These are phyloP conservation scores for Aspergillus intermedius DNA, from an alignment of 2,329 filamentous ascomycete genomes.

Conservation along the genomic window DNA sequence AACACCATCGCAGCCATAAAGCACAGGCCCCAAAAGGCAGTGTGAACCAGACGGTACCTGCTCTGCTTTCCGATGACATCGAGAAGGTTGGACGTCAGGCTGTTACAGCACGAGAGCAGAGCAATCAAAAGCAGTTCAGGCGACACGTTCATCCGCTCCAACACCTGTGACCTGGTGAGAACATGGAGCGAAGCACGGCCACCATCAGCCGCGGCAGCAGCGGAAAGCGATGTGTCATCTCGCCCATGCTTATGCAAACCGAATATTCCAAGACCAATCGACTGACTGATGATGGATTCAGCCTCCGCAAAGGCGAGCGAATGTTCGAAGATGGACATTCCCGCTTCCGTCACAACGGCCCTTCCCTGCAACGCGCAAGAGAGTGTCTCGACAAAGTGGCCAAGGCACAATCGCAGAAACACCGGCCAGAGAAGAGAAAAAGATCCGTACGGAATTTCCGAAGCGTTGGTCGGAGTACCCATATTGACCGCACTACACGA, in stretches of 20 bases:
- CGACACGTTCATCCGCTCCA: constrained; percentile 77
- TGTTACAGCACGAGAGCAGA: constrained; percentile 82
- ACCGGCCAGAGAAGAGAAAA: constrained; percentile 57
- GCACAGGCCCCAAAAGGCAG: constrained; percentile 79
- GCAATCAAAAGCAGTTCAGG: constrained; percentile 83
- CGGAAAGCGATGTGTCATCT: constrained; percentile 39
- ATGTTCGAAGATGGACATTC: constrained; percentile 95
- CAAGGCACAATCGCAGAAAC: constrained; percentile 52
- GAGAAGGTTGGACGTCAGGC: constrained; percentile 74
- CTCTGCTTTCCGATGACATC: constrained; percentile 75
- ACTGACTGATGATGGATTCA: constrained; percentile 76
- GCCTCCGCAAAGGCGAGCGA: constrained; percentile 94
- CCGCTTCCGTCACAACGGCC: constrained; percentile 73
- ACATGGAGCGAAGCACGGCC: constrained; percentile 30
- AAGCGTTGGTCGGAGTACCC: constrained; percentile 49
- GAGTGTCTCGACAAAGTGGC: constrained; percentile 83
- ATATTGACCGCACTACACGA: constrained; percentile 73
- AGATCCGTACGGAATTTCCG: constrained; percentile 64
- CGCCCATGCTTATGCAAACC: constrained; percentile 42
- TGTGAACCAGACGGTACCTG: constrained; percentile 74
- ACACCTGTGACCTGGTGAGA: constrained; percentile 49
- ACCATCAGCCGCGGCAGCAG: constrained; percentile 7
- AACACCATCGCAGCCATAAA: constrained; percentile 82
- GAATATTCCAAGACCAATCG: constrained; percentile 66
- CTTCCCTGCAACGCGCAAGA: constrained; percentile 82